Percentiles rank a stretch among this genome's conserved stretches.
These are phyloP conservation scores for Trametes elegans DNA, from an alignment of 768 basidiomycete genomes.

Conservation along the genomic window DNA sequence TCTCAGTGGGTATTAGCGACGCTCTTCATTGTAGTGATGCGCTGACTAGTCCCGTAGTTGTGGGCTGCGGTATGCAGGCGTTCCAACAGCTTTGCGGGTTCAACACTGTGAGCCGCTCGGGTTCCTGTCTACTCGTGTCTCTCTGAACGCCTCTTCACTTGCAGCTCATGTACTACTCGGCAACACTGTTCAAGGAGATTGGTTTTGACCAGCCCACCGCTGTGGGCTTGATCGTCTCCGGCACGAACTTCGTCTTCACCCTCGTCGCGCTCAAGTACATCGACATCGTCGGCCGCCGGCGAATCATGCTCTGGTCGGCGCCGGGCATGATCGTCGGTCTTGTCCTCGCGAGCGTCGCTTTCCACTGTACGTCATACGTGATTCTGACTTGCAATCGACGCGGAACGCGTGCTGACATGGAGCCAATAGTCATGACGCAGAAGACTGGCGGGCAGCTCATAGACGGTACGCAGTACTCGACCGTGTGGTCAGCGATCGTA, in stretches of 20 bases:
- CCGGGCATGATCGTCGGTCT: slow-evolving; percentile 74
- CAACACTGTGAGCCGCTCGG: slow-evolving; percentile 57
- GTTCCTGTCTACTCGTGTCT: not conserved
- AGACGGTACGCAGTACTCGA: slow-evolving; percentile 56
- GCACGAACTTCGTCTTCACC: slow-evolving; percentile 78
- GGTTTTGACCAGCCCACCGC: slow-evolving; percentile 83
- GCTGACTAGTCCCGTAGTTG: slow-evolving; percentile 41
- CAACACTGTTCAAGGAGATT: slow-evolving; percentile 76
- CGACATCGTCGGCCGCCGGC: slow-evolving; percentile 66
- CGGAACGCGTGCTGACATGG: not conserved
- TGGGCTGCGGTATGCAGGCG: slow-evolving; percentile 79
- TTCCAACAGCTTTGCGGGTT: slow-evolving; percentile 85
- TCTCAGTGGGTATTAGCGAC: slow-evolving; percentile 46
- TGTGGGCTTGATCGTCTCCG: slow-evolving; percentile 74
- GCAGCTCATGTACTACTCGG: slow-evolving; percentile 45
- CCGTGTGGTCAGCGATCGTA: slow-evolving; percentile 63
- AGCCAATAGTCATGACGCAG: slow-evolving; percentile 50
- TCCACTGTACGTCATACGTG: slow-evolving; percentile 50
- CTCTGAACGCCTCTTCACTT: not conserved
- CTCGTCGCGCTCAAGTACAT: slow-evolving; percentile 73
- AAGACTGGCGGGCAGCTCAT: slow-evolving; percentile 60
- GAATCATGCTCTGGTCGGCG: slow-evolving; percentile 66
- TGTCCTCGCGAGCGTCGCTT: slow-evolving; percentile 59
- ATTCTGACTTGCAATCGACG: not conserved
- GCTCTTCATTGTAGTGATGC: not conserved